Percentiles rank a stretch among this genome's conserved stretches.
Conservation (phyloP, 225 moss, liverwort and hornwort genomes). For the Pleurozium schreberi region DNA sequence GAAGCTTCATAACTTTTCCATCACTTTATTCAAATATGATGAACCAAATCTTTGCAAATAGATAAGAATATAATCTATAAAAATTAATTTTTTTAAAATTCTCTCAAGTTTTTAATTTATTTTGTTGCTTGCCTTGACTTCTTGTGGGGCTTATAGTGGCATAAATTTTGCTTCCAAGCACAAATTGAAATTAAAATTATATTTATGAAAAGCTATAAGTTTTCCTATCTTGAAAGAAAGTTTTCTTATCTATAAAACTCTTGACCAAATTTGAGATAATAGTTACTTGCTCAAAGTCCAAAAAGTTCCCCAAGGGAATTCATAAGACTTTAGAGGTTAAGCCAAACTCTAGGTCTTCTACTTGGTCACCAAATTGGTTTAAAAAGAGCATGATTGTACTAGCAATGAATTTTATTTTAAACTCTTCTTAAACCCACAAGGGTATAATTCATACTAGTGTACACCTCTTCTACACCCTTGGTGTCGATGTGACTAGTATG, state of each 20-base stretch:
- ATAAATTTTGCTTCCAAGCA: fast-evolving
- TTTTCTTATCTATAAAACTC: not conserved
- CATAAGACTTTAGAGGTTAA: fast-evolving
- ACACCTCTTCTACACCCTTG: not conserved
- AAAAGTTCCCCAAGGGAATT: fast-evolving
- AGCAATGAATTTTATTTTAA: not conserved
- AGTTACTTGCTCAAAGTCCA: not conserved
- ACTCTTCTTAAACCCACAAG: not conserved
- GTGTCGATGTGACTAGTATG: not conserved
- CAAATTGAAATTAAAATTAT: not conserved
- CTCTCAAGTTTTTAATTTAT: too few species aligned
- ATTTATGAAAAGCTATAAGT: fast-evolving
- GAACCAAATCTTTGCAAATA: not conserved
- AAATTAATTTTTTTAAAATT: not conserved
- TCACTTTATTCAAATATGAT: not conserved
- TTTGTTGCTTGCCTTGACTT: fast-evolving
- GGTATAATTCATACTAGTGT: not conserved
- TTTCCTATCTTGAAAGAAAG: not conserved
- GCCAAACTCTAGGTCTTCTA: not conserved
- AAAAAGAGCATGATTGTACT: too few species aligned
- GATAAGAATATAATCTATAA: too few species aligned
- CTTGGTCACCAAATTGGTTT: not conserved
- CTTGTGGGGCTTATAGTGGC: not conserved
- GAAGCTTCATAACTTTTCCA: not conserved
- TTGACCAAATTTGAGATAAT: not conserved